Base-by-base conservation (phyloP, 768 basidiomycete species). In the Sporobolomyces pararoseus region DNA sequence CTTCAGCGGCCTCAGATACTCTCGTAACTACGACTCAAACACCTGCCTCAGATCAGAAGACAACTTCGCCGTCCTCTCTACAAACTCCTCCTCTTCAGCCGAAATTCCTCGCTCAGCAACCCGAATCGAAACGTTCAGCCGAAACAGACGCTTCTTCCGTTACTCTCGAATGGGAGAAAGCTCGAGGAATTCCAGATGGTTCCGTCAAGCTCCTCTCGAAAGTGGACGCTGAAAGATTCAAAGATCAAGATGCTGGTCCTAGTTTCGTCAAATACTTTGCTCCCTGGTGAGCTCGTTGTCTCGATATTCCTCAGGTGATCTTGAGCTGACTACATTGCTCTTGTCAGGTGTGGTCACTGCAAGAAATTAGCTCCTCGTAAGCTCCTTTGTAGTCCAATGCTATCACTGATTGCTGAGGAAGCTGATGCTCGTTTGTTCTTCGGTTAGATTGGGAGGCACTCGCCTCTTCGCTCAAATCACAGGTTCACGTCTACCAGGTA, bases 241-340 rank as follows among this genome's bases (percentile, higher is more conserved):
- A 58, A 51, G 65, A 46, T 10, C 35, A 46, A 23, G 79, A 78
- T 0, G 79, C 81, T 49, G 86, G 85, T 3, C 83, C 86, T 1
- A 80, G 83, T 2, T 86, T 89, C 74, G 81, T 88, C 78, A 88
- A 89, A 77, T 98, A 90, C 82, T 98, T 85, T 78, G 95, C 93
- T 0, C 94, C 94, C 0, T 98, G 94, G 88, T 86, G 76, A 37
- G 79, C 10, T n/a, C 46, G 1, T 34, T 47, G 50, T 37, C 23
- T 29, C 35, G 12, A n/a, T n/a, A n/a, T n/a, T n/a, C n/a, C 10
- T 3, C 6, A 7, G 53, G 13, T 23, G 29, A 34, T 42, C n/a
- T 7, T 44, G 32, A 13, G 31, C n/a, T 5, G 49, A 16, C 34
- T 3, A 31, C 55, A 68, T 12, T 49, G 52, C 31, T 21, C 55